A percentile compares a stretch with the other conserved stretches of the same genome.
Evolutionary conservation across 768 basidiomycete genomes (phyloP).

Genomic region (Pulveroboletus sp.): DNA sequence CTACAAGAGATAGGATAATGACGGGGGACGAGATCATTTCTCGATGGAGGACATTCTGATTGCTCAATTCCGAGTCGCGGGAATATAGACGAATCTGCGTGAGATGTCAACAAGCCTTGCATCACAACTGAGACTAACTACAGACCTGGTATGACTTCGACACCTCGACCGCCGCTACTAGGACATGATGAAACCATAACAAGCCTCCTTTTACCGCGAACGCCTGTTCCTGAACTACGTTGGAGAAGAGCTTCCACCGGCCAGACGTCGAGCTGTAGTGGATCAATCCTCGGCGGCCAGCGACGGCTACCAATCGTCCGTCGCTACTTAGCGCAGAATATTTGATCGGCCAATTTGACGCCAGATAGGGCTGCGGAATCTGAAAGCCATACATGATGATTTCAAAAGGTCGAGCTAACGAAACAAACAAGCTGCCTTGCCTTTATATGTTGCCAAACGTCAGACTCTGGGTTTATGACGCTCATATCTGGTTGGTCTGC

Average conservation of each 20-base stretch:
- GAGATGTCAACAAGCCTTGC: not conserved
- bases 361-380: slow-evolving; percentile 87
- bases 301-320: slow-evolving; percentile 87
- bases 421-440: slow-evolving; percentile 32
- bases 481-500: slow-evolving; percentile 98
- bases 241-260: slow-evolving; percentile 87
- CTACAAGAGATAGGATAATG: slow-evolving; percentile 85
- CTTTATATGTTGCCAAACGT: slow-evolving; percentile 98
- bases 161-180: slow-evolving; percentile 86
- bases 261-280: slow-evolving; percentile 95
- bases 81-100: slow-evolving; percentile 88
- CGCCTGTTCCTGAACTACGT: slow-evolving; percentile 78
- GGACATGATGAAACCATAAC: slow-evolving; percentile 94
- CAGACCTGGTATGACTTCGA: slow-evolving; percentile 72
- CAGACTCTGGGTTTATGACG: slow-evolving; percentile 95
- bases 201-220: slow-evolving; percentile 88
- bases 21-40: slow-evolving; percentile 75
- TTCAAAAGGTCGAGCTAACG: not conserved
- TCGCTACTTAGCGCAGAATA: slow-evolving; percentile 90
- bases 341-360: slow-evolving; percentile 89
- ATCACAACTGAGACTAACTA: slow-evolving; percentile 4
- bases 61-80: slow-evolving; percentile 81
- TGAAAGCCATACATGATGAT: slow-evolving; percentile 29
- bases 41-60: slow-evolving; percentile 77
- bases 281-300: slow-evolving; percentile 83